phyloP scores from a whole-genome alignment of 306 rosid genomes.

The Aeschynomene evenia region DNA sequence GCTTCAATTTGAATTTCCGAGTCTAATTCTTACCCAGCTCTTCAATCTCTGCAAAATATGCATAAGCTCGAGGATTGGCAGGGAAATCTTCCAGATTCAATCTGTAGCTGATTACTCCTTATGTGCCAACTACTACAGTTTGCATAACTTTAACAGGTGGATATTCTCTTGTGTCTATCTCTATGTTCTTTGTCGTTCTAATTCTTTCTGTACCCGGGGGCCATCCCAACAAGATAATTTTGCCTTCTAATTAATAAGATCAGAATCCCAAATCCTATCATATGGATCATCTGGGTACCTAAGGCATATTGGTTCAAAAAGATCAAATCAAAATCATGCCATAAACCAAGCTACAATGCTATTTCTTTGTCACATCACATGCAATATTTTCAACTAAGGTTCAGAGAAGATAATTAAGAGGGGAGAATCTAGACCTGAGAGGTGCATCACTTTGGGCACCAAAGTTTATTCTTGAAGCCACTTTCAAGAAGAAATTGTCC shows the following conservation, averaged over 20 bases:
- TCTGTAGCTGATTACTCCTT: conserved; percentile 63
- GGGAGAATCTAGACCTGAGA: conserved; percentile 46
- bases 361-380: neutral
- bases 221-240: conserved; percentile 79
- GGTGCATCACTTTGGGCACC: conserved; percentile 65
- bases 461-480: conserved; percentile 78
- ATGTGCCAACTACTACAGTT: conserved; percentile 71
- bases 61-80: conserved; percentile 69
- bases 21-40: conserved; percentile 53
- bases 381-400: neutral
- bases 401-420: neutral
- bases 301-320: conserved; percentile 1
- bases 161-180: conserved; percentile 56
- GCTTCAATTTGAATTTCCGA: conserved; percentile 59
- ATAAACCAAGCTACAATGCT: neutral
- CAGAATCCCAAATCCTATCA: conserved; percentile 91
- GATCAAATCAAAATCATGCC: neutral
- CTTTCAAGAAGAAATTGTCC: conserved; percentile 66
- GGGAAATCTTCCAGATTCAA: conserved; percentile 73
- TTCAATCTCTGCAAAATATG: conserved; percentile 71
- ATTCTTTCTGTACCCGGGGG: conserved; percentile 78
- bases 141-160: conserved; percentile 82
- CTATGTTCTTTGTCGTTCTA: conserved; percentile 49
- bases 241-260: conserved; percentile 82
- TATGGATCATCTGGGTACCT: conserved; percentile 92